Conservation (phyloP, 108 stramenopile genomes). For the Nannochloropsis salina region DNA sequence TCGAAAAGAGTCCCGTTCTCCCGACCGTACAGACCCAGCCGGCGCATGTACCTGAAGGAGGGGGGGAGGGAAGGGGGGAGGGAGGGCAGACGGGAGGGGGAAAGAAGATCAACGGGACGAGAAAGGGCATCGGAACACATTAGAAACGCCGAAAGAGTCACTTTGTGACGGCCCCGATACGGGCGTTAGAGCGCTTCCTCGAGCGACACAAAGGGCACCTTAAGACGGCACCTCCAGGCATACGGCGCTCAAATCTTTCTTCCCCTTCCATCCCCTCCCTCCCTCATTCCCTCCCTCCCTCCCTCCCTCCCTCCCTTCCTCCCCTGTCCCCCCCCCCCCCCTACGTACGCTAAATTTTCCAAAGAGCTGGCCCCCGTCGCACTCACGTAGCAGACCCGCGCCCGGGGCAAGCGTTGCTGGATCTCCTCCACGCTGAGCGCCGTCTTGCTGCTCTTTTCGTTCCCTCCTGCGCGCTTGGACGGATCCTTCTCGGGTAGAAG, state of each 20-base stretch:
- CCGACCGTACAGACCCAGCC: slow-evolving; percentile 69
- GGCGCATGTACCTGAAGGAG: slow-evolving; percentile 59
- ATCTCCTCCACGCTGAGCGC: slow-evolving; percentile 47
- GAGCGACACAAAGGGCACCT: no score
- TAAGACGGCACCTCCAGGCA: not conserved
- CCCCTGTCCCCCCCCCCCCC: not conserved
- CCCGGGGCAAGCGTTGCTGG: slow-evolving; percentile 61
- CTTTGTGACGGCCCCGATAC: no score
- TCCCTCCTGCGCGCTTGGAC: slow-evolving; percentile 53
- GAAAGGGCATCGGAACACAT: no score
- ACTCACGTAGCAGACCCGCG: slow-evolving; percentile 61
- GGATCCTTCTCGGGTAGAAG: slow-evolving; percentile 48
- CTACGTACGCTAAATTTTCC: slow-evolving; percentile 62
- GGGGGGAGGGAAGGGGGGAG: slow-evolving; percentile 65
- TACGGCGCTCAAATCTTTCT: not conserved
- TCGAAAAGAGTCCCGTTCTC: slow-evolving; percentile 57
- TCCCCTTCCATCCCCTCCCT: not conserved
- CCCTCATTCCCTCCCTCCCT: not conserved
- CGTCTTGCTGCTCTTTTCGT: not conserved
- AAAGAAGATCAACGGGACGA: slow-evolving; percentile 71
- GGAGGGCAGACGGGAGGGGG: slow-evolving; percentile 74
- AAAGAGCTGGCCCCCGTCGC: slow-evolving; percentile 66
- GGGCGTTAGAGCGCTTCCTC: no score
- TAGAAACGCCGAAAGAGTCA: no score
- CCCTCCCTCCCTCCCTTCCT: slow-evolving; percentile 18